Evolutionary conservation across 129 eudicot species (phyloP).

Genomic region (Escallonia rubra): DNA sequence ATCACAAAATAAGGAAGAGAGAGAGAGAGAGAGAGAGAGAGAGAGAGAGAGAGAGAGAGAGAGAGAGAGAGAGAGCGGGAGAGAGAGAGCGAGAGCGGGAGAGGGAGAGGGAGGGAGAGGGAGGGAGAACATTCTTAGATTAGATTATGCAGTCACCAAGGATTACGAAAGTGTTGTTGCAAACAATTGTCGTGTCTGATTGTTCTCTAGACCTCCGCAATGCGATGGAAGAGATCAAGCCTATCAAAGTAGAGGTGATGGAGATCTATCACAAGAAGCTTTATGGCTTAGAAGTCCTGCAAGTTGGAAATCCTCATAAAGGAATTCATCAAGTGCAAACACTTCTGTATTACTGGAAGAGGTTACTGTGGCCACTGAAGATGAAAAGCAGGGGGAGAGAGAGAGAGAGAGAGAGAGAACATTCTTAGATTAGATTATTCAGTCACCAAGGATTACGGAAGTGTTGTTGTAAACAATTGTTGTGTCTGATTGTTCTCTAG

Average conservation of each 20-base stretch:
- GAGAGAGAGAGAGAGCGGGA: too few relatives aligned
- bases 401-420: slow-evolving; percentile 26
- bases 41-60: too few relatives aligned
- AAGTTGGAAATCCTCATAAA: slow-evolving; percentile 30
- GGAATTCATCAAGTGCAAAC: slow-evolving; percentile 20
- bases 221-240: slow-evolving; percentile 38
- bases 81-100: too few relatives aligned
- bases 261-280: slow-evolving; percentile 44
- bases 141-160: too few relatives aligned
- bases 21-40: too few relatives aligned
- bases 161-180: too few relatives aligned
- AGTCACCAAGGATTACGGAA: slow-evolving; percentile 32
- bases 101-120: too few relatives aligned
- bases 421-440: slow-evolving; percentile 12
- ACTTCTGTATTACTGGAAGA: slow-evolving; percentile 44
- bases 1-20: too few relatives aligned
- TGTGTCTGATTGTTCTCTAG: slow-evolving; percentile 23
- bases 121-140: too few relatives aligned
- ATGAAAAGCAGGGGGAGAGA: slow-evolving; percentile 31
- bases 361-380: slow-evolving; percentile 43
- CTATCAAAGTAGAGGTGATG: slow-evolving; percentile 44
- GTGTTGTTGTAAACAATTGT: slow-evolving; percentile 18
- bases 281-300: slow-evolving; percentile 52
- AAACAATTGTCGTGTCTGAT: slow-evolving; percentile 23
- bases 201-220: slow-evolving; percentile 26